Percentiles rank a stretch among this genome's conserved stretches.
Conservation (phyloP, 2,329 filamentous ascomycete species). For the Onygenales sp. region DNA sequence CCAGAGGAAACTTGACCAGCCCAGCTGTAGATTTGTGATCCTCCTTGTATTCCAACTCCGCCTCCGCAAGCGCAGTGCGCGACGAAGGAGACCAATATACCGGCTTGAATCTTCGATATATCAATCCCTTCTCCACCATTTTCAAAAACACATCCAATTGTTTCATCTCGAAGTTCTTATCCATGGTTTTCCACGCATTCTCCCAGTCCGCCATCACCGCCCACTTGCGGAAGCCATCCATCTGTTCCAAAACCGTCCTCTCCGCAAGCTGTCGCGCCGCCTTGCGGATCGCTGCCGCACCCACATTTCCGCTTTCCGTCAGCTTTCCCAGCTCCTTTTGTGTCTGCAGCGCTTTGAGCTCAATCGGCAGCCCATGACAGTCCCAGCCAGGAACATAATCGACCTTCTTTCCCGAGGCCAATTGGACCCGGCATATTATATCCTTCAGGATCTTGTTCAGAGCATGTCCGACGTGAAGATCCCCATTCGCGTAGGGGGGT, state of each 20-base stretch:
- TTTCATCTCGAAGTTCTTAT: constrained; percentile 50
- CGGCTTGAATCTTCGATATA: constrained; percentile 53
- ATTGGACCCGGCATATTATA: constrained; percentile 72
- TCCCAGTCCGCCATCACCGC: constrained; percentile 58
- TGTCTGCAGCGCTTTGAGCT: constrained; percentile 80
- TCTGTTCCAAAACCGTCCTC: constrained; percentile 49
- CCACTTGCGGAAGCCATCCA: constrained; percentile 49
- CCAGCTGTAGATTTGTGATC: constrained; percentile 51
- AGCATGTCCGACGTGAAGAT: constrained; percentile 84
- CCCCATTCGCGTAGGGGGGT: constrained; percentile 91
- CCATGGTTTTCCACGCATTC: constrained; percentile 54
- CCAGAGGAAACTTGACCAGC: constrained; percentile 66
- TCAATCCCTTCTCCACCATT: constrained; percentile 53
- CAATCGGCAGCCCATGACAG: constrained; percentile 93
- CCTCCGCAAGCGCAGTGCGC: constrained; percentile 53
- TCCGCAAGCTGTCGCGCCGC: constrained; percentile 47
- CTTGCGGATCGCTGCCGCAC: constrained; percentile 41
- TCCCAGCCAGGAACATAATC: constrained; percentile 92
- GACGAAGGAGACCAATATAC: constrained; percentile 61
- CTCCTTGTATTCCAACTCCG: constrained; percentile 57
- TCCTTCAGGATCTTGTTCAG: constrained; percentile 97
- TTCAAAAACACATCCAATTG: constrained; percentile 51
- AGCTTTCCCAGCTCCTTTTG: constrained; percentile 30
- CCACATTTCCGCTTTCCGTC: constrained; percentile 23
- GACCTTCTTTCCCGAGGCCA: constrained; percentile 67